Conservation (phyloP, 257 asterid genomes). For the Plantago major region DNA sequence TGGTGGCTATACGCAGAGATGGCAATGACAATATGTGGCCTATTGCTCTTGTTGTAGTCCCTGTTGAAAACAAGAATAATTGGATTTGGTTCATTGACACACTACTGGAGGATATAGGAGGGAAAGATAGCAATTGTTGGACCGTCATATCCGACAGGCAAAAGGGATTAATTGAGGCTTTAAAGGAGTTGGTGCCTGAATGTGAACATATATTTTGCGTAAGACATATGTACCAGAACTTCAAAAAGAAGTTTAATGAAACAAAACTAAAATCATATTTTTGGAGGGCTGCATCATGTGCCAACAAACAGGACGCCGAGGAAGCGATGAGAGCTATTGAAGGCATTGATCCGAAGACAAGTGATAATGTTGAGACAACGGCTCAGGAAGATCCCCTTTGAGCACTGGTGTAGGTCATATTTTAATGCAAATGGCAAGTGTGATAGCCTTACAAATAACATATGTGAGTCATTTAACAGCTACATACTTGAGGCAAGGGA, state of each 20-base stretch:
- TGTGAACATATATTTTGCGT: slow-evolving; percentile 10
- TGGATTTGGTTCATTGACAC: slow-evolving; percentile 1
- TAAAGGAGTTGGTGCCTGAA: neutral
- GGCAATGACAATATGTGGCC: slow-evolving; percentile 9
- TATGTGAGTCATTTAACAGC: neutral
- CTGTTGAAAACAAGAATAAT: neutral
- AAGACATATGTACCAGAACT: slow-evolving; percentile 9
- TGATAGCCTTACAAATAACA: neutral
- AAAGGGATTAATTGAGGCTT: slow-evolving; percentile 2
- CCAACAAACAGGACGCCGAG: neutral
- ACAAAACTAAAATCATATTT: neutral
- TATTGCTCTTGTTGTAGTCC: neutral
- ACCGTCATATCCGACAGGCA: slow-evolving; percentile 1
- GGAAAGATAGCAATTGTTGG: neutral
- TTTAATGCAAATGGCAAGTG: neutral
- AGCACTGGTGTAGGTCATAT: too few species aligned
- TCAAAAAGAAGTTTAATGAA: slow-evolving; percentile 4
- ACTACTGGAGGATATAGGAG: slow-evolving; percentile 2
- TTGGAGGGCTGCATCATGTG: slow-evolving; percentile 5
- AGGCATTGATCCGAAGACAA: neutral
- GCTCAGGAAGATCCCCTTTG: slow-evolving; percentile 1
- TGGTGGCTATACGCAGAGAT: slow-evolving; percentile 7
- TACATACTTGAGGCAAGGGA: neutral
- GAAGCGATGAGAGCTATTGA: neutral
- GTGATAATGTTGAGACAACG: neutral